Conservation (phyloP, 352 stramenopile genomes). For the Aphanomyces cochlioides region DNA sequence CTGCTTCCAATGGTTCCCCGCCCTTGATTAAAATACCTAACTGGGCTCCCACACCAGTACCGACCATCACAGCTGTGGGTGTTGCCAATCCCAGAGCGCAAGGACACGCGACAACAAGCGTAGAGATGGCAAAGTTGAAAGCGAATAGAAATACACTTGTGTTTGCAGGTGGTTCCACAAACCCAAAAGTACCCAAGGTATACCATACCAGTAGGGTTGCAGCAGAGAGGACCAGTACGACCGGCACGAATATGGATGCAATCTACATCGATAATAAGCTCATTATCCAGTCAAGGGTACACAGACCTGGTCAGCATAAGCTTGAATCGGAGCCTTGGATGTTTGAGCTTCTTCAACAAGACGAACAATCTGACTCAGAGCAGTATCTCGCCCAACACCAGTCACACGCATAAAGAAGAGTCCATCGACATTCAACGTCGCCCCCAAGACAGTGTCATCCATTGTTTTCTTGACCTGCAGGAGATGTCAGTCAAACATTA, state of each 20-base stretch:
- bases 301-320: conserved; percentile 87
- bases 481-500: too few species aligned
- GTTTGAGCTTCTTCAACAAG: conserved; percentile 98
- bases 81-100: conserved; percentile 98
- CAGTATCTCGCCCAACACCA: conserved; percentile 89
- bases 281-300: not conserved
- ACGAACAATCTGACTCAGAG: conserved; percentile 97
- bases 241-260: conserved; percentile 94
- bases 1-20: conserved; percentile 89
- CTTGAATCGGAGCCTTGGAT: conserved; percentile 97
- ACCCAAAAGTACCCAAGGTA: conserved; percentile 43
- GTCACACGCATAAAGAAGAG: conserved; percentile 92
- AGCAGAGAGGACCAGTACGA: conserved; percentile 90
- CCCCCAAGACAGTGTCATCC: conserved; percentile 86
- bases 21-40: conserved; percentile 99
- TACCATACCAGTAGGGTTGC: conserved; percentile 96
- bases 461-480: conserved; percentile 68
- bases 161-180: conserved; percentile 1
- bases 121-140: conserved; percentile 97
- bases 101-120: conserved; percentile 97
- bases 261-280: conserved; percentile 52
- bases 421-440: conserved; percentile 89
- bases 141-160: conserved; percentile 82
- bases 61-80: conserved; percentile 98
- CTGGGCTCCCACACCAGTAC: conserved; percentile 94